phyloP scores from a whole-genome alignment of 495 filamentous ascomycete species.

The Clavariopsis aquatica region DNA sequence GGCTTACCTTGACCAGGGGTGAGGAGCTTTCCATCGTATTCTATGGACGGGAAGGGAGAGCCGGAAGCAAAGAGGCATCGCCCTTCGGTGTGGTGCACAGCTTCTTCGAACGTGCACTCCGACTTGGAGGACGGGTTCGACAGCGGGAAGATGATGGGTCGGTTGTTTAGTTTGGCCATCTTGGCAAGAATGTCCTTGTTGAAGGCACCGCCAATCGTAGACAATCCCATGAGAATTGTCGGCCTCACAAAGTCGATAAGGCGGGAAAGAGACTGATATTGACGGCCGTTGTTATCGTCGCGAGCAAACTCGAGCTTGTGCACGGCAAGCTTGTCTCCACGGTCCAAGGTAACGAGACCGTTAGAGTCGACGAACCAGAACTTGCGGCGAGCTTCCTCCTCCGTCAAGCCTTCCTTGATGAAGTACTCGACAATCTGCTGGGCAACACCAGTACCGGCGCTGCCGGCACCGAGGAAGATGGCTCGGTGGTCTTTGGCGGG shows the following conservation, averaged over 20 bases:
- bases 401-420: constrained; percentile 87
- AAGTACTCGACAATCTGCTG: constrained; percentile 97
- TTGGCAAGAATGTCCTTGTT: constrained; percentile 81
- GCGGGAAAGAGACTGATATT: constrained; percentile 85
- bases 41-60: constrained; percentile 81
- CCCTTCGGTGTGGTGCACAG: constrained; percentile 83
- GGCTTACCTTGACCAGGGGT: constrained; percentile 78
- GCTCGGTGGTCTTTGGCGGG: constrained; percentile 88
- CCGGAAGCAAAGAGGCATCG: constrained; percentile 92
- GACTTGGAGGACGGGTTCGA: constrained; percentile 94
- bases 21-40: constrained; percentile 66
- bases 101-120: constrained; percentile 94
- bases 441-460: constrained; percentile 93
- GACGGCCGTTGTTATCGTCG: constrained; percentile 84
- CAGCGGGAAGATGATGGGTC: constrained; percentile 89
- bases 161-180: constrained; percentile 77
- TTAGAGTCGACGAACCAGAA: constrained; percentile 97
- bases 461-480: constrained; percentile 95
- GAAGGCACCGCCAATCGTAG: constrained; percentile 92
- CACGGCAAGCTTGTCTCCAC: constrained; percentile 89
- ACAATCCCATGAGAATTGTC: constrained; percentile 90
- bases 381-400: constrained; percentile 82
- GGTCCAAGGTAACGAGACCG: constrained; percentile 89
- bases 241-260: constrained; percentile 93
- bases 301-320: constrained; percentile 99